Conservation (phyloP, 225 moss, liverwort and hornwort genomes). For the Pleurozium schreberi region DNA sequence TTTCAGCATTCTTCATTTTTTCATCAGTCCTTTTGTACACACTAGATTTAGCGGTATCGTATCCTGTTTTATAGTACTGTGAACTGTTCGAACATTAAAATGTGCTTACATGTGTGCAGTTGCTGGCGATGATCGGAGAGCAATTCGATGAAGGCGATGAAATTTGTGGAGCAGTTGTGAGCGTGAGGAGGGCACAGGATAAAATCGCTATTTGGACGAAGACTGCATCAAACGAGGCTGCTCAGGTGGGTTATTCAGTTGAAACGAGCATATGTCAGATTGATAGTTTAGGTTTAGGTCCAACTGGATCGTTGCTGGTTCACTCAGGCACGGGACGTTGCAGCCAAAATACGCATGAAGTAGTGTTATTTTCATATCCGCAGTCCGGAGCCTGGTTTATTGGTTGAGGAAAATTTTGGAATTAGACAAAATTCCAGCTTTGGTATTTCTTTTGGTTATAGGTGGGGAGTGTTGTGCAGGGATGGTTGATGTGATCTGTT, state of each 20-base stretch:
- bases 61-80: neutral
- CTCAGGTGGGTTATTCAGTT: constrained; percentile 39
- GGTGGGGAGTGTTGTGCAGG: neutral
- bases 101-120: constrained; percentile 4
- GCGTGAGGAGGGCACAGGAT: constrained; percentile 66
- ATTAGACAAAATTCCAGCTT: neutral
- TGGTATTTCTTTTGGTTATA: neutral
- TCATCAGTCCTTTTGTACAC: neutral
- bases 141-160: constrained; percentile 88
- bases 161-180: constrained; percentile 84
- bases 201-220: constrained; percentile 86
- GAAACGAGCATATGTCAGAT: neutral
- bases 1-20: neutral
- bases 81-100: neutral
- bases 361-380: neutral
- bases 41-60: neutral
- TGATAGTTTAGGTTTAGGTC: neutral
- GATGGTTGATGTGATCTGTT: neutral
- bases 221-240: constrained; percentile 73
- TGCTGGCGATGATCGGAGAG: constrained; percentile 87
- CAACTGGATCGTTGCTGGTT: neutral
- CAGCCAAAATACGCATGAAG: too few species aligned
- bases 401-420: neutral
- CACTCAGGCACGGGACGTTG: neutral
- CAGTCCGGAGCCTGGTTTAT: neutral